Base-by-base conservation (phyloP, 2,329 filamentous ascomycete species). In the Emericellopsis atlantica region DNA sequence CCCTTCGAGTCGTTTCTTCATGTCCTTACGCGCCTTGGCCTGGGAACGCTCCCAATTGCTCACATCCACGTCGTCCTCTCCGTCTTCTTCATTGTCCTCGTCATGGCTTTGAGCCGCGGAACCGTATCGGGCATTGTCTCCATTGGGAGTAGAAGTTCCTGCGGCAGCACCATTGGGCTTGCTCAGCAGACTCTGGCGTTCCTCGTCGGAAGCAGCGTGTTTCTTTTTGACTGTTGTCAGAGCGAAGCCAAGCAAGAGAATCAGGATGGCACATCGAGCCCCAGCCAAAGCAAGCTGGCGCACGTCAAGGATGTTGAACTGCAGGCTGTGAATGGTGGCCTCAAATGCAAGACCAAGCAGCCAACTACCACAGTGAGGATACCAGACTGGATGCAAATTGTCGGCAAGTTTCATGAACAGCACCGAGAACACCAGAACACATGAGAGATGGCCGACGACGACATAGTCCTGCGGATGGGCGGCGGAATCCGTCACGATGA, bases 1-100 rank as follows among this genome's bases (percentile, higher is more conserved):
- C 47, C 82, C 75, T 53, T 81, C 70, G n/a, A 88, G 67, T 3
- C 80, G 74, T 57, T 85, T 81, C 46, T 77, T 66, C 65, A 75
- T 80, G 11, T 12, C 34, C 26, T 41, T 33, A 7, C 23, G 39
- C 9, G 16, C 31, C 31, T 24, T 10, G 33, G 72, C 66, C 51
- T 73, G 64, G 37, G 58, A 66, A 43, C 61, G 70, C 54, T 68
- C 71, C 69, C 64, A 80, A 35, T 54, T 70, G 51, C 59, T 75
- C 49, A 81, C 75, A 1, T 64, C 58, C 14, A 54, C 57, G 40
- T 62, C 36, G 16, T 35, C 6, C 7, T 23, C 16, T 14, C 6
- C 23, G 5, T 31, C 23, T n/a, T 16, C 60, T 40, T 59, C 61
- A 40, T 46, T 48, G 38, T 51, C 51, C 35, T 43, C 49, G 22